These are phyloP conservation scores for Amaranthus tricolor DNA, from an alignment of 179 eudicot genomes.

Conservation along the genomic window DNA sequence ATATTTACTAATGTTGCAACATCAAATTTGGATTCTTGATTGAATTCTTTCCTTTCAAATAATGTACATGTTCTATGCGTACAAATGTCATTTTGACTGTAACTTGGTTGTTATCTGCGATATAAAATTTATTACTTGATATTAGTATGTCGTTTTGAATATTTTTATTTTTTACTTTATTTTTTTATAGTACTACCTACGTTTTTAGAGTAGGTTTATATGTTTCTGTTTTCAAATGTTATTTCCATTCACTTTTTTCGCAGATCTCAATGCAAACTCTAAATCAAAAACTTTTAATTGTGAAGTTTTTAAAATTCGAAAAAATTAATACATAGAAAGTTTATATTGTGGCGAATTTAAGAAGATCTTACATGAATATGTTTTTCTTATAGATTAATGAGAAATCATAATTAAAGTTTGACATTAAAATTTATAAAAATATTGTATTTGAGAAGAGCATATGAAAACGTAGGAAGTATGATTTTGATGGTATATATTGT, in stretches of 20 bases:
- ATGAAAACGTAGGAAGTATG: too few species aligned
- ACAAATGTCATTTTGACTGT: not conserved
- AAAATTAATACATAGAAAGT: too few species aligned
- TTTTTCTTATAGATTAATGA: too few species aligned
- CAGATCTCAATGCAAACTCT: not conserved
- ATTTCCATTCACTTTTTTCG: not conserved
- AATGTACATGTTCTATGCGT: not conserved
- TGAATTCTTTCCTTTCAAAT: conserved; percentile 2
- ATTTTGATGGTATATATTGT: too few species aligned
- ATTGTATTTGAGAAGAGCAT: too few species aligned
- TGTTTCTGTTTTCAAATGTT: not conserved
- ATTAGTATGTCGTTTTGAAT: too few species aligned
- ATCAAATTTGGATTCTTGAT: conserved; percentile 17
- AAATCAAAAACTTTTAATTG: too few species aligned
- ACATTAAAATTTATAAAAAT: too few species aligned
- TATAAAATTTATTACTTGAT: not conserved
- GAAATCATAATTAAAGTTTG: too few species aligned
- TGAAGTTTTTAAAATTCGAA: too few species aligned
- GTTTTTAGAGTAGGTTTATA: not conserved
- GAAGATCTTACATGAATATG: too few species aligned
- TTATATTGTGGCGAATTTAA: too few species aligned
- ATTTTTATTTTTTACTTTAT: not conserved
- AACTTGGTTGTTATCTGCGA: conserved; percentile 21
- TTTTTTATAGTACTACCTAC: not conserved
- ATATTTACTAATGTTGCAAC: conserved; percentile 16